These are phyloP conservation scores for Phytophthora cactorum DNA, from an alignment of 352 stramenopile species.

Conservation along the genomic window DNA sequence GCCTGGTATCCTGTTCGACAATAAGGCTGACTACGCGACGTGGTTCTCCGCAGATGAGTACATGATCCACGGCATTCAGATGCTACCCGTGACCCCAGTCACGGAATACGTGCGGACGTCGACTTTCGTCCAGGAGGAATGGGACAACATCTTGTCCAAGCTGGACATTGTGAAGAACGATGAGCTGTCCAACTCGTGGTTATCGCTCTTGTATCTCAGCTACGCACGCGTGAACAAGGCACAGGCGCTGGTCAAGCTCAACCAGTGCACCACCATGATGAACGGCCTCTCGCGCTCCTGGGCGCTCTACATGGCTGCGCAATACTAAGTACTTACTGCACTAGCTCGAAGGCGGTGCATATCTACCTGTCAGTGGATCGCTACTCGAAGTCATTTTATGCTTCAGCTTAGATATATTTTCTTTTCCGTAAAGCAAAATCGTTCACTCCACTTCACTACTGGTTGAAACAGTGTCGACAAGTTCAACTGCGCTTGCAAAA, in stretches of 20 bases:
- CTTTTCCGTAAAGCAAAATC: neutral
- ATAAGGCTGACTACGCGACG: conserved; percentile 83
- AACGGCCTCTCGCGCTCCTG: conserved; percentile 83
- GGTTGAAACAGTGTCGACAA: too few species aligned
- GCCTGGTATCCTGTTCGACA: conserved; percentile 79
- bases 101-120: conserved; percentile 65
- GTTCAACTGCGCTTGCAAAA: too few species aligned
- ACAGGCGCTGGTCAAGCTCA: conserved; percentile 55
- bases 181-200: conserved; percentile 55
- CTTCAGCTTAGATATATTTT: conserved; percentile 6
- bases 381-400: conserved; percentile 8
- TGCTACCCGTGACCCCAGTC: conserved; percentile 69
- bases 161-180: conserved; percentile 49
- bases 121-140: conserved; percentile 69
- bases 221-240: conserved; percentile 66
- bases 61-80: conserved; percentile 85
- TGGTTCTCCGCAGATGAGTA: conserved; percentile 74
- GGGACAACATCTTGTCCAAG: conserved; percentile 56
- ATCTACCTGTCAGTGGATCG: conserved; percentile 4
- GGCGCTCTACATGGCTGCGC: conserved; percentile 73
- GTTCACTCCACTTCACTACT: too few species aligned
- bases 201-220: conserved; percentile 77
- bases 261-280: conserved; percentile 60
- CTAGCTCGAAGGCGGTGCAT: conserved; percentile 5
- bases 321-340: conserved; percentile 20